Evolutionary conservation across 225 moss, liverwort and hornwort genomes (phyloP).

Genomic region (Climacium dendroides): DNA sequence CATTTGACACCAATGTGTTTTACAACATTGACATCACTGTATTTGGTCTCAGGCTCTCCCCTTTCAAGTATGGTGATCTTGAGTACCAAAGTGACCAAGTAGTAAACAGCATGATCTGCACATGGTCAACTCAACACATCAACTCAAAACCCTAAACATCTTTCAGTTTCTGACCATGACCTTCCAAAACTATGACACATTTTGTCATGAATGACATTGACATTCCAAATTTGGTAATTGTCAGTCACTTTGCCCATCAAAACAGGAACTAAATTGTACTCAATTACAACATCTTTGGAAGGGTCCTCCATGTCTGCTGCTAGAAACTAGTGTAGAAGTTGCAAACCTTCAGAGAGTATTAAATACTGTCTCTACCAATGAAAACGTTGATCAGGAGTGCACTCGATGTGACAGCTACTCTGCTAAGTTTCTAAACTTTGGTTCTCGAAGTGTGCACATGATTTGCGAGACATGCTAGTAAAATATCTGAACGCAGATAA

Average conservation of each 20-base stretch:
- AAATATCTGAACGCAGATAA: neutral
- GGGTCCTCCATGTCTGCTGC: neutral
- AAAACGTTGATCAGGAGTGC: neutral
- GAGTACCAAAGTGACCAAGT: neutral
- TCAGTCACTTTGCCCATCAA: neutral
- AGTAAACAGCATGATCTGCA: neutral
- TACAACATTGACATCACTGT: neutral
- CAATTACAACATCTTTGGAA: neutral
- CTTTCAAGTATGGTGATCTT: neutral
- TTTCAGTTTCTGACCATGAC: neutral
- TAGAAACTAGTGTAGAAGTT: neutral
- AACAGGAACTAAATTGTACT: neutral
- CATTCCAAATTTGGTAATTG: neutral
- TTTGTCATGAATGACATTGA: neutral
- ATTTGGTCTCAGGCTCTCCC: neutral
- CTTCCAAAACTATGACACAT: neutral
- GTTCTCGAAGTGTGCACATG: neutral
- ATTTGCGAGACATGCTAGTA: neutral
- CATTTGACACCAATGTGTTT: neutral
- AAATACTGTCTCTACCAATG: neutral
- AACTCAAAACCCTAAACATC: neutral
- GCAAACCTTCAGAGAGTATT: neutral
- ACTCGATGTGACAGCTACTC: neutral
- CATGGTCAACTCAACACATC: neutral
- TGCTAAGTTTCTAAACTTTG: neutral